phyloP scores from a whole-genome alignment of 2,329 filamentous ascomycete genomes.

The Chaetomiaceae sp. region DNA sequence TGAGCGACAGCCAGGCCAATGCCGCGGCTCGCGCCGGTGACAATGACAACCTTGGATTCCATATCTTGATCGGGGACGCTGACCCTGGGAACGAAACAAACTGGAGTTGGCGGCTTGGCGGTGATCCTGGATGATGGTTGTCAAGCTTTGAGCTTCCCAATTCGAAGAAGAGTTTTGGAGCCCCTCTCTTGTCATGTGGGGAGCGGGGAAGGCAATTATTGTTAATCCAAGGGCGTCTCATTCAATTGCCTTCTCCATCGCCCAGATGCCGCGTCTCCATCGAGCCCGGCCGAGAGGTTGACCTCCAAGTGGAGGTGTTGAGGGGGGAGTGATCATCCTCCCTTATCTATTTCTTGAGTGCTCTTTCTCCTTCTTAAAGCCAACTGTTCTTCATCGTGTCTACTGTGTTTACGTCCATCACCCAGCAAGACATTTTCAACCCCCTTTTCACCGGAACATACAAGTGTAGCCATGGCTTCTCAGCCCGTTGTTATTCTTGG shows the following conservation, averaged over 20 bases:
- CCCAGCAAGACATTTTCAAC: neutral
- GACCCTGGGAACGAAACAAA: neutral
- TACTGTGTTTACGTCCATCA: neutral
- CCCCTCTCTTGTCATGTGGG: conserved; percentile 18
- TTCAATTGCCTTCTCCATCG: neutral
- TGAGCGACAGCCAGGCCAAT: conserved; percentile 54
- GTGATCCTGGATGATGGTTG: neutral
- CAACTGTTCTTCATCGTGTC: neutral
- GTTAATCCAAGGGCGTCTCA: conserved; percentile 9
- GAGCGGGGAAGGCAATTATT: conserved; percentile 12
- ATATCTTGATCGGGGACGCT: neutral
- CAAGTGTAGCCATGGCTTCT: conserved; percentile 35
- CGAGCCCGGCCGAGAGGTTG: conserved; percentile 5
- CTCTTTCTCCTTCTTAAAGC: neutral
- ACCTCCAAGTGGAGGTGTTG: neutral
- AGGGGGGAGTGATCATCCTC: neutral
- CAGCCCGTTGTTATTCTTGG: conserved; percentile 67
- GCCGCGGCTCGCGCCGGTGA: conserved; percentile 62
- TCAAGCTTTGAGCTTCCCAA: neutral
- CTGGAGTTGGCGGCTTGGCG: conserved; percentile 2
- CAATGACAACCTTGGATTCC: conserved; percentile 62
- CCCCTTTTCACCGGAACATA: too few relatives aligned
- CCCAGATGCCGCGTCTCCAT: conserved; percentile 4
- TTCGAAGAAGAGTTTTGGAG: conserved; percentile 1
- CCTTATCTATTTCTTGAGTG: neutral